These are phyloP conservation scores for Incumbomyces lentus DNA, from an alignment of 2,329 filamentous ascomycete species.

Conservation along the genomic window DNA sequence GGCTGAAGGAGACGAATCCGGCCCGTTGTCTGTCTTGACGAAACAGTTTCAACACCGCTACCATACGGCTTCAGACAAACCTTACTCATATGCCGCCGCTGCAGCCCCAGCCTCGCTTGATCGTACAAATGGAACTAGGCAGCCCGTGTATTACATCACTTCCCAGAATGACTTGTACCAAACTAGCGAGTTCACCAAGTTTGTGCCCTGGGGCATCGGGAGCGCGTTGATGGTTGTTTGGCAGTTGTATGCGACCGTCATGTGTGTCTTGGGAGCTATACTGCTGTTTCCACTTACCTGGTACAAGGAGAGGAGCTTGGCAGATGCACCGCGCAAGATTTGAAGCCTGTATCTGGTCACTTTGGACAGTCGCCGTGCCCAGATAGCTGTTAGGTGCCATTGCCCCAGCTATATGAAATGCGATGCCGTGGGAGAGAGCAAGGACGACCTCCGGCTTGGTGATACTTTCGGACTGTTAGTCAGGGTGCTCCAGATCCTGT, in stretches of 20 bases:
- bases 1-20: conserved; percentile 29
- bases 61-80: not conserved
- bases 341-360: too few relatives aligned
- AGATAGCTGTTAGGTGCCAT: too few relatives aligned
- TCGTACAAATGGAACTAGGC: conserved; percentile 23
- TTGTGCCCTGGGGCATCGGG: conserved; percentile 52
- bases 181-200: conserved; percentile 62
- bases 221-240: conserved; percentile 47
- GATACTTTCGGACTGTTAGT: too few relatives aligned
- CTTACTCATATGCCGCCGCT: not conserved
- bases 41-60: conserved; percentile 37
- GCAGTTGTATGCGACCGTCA: conserved; percentile 54
- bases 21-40: conserved; percentile 29
- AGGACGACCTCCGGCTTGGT: too few relatives aligned
- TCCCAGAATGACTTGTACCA: conserved; percentile 78
- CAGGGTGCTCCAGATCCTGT: too few relatives aligned
- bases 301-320: not conserved
- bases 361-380: too few relatives aligned
- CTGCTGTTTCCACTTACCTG: conserved; percentile 2
- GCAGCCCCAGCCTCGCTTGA: not conserved
- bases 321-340: not conserved
- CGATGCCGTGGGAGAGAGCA: too few relatives aligned
- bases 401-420: too few relatives aligned
- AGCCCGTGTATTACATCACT: conserved; percentile 53
- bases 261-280: conserved; percentile 53